Evolutionary conservation across 2,329 filamentous ascomycete species (phyloP).

Genomic region (Verticillium zaregamsianum): DNA sequence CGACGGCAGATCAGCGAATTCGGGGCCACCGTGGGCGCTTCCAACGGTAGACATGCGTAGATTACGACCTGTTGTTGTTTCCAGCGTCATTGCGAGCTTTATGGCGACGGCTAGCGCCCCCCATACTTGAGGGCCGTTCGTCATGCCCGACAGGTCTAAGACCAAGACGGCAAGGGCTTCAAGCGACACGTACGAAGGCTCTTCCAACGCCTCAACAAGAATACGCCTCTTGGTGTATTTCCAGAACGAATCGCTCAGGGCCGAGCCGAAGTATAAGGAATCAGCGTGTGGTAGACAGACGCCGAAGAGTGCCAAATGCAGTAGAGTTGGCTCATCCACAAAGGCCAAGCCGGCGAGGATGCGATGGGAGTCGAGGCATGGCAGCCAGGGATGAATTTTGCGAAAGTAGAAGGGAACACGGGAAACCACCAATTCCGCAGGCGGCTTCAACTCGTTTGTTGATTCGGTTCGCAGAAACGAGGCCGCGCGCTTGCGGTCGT

Average conservation of each 20-base stretch:
- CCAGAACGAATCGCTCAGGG: constrained; percentile 7
- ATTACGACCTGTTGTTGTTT: neutral
- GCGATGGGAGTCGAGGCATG: constrained; percentile 4
- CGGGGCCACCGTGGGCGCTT: neutral
- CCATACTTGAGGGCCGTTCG: constrained; percentile 8
- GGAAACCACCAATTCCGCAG: constrained; percentile 1
- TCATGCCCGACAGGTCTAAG: constrained; percentile 9
- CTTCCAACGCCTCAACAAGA: constrained; percentile 6
- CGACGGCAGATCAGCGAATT: neutral
- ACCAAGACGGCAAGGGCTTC: constrained; percentile 5
- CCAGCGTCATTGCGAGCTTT: constrained; percentile 2
- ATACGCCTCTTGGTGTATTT: constrained; percentile 7
- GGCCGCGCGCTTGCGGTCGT: neutral
- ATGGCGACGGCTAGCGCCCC: constrained; percentile 4
- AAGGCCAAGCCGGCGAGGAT: constrained; percentile 1
- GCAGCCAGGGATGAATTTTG: constrained; percentile 8
- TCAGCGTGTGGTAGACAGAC: constrained; percentile 2
- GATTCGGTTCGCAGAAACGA: constrained; percentile 1
- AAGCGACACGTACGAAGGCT: constrained; percentile 6
- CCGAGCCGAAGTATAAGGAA: constrained; percentile 2
- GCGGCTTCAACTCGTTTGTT: constrained; percentile 2
- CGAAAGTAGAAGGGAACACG: constrained; percentile 2
- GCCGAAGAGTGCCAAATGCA: constrained; percentile 4
- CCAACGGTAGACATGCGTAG: neutral
- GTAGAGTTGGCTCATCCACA: constrained; percentile 1